These are phyloP conservation scores for Aureobasidium uvarum DNA, from an alignment of 2,329 filamentous ascomycete genomes.

Conservation along the genomic window DNA sequence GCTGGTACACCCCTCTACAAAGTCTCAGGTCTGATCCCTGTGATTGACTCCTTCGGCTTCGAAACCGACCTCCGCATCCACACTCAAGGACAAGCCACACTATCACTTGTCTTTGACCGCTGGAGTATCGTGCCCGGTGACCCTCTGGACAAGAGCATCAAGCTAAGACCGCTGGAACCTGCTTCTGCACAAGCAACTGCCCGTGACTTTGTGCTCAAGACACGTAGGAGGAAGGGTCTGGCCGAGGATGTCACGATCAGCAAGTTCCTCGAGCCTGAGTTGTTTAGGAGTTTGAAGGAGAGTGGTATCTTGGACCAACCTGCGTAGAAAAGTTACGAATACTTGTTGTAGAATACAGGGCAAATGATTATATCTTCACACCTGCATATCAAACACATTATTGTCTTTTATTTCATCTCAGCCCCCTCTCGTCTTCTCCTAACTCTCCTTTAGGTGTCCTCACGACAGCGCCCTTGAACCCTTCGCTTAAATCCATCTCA, in stretches of 20 bases:
- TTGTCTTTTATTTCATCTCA: background rate
- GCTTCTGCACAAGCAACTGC: constrained; percentile 86
- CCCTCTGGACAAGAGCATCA: constrained; percentile 82
- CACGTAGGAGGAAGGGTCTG: constrained; percentile 84
- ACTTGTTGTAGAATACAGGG: background rate
- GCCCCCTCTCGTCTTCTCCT: background rate
- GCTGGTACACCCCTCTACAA: constrained; percentile 92
- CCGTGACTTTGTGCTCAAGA: constrained; percentile 95
- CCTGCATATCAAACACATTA: background rate
- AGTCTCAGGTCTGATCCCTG: constrained; percentile 85
- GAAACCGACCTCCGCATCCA: constrained; percentile 96
- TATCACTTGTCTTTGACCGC: constrained; percentile 89
- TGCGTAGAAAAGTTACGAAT: background rate
- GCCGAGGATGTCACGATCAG: constrained; percentile 94
- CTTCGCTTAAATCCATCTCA: background rate
- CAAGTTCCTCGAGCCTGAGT: constrained; percentile 93
- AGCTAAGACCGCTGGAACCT: constrained; percentile 79
- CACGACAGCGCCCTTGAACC: background rate
- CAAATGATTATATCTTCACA: background rate
- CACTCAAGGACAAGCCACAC: constrained; percentile 86
- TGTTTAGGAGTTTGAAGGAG: constrained; percentile 84
- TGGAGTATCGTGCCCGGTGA: constrained; percentile 97
- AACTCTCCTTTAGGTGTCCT: constrained; percentile 10
- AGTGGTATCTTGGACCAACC: constrained; percentile 74
- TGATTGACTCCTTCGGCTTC: constrained; percentile 97